These are phyloP conservation scores for Blastocystis hominis DNA, from an alignment of 352 stramenopile genomes.

Conservation along the genomic window DNA sequence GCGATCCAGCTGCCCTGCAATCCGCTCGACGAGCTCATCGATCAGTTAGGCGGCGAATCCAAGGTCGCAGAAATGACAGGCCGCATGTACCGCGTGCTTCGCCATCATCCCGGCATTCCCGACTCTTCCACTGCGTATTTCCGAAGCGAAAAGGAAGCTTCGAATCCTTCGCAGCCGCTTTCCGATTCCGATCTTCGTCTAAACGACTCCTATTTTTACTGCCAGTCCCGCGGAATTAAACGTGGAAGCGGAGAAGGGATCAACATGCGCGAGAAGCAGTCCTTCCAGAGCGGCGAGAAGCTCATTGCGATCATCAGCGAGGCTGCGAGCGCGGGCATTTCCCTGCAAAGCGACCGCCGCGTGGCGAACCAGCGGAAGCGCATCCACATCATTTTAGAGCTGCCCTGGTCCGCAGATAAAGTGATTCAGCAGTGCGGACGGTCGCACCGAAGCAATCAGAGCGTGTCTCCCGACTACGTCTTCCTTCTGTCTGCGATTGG, in stretches of 20 bases:
- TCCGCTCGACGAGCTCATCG: constrained; percentile 69
- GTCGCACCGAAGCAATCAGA: constrained; percentile 28
- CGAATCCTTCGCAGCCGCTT: not conserved
- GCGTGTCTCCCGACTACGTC: constrained; percentile 39
- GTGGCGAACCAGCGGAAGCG: constrained; percentile 62
- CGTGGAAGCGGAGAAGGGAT: constrained; percentile 61
- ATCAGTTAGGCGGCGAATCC: constrained; percentile 66
- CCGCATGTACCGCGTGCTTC: constrained; percentile 58
- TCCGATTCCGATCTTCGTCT: not conserved
- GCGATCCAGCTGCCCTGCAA: constrained; percentile 64
- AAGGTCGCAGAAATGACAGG: constrained; percentile 71
- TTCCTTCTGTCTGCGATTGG: constrained; percentile 35
- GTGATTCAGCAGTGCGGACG: constrained; percentile 51
- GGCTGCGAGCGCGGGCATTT: constrained; percentile 71
- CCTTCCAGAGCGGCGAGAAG: constrained; percentile 71
- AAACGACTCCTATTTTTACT: constrained; percentile 38
- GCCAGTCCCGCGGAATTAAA: constrained; percentile 46
- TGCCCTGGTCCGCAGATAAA: constrained; percentile 68
- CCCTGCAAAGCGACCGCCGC: constrained; percentile 65
- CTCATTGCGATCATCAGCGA: constrained; percentile 73
- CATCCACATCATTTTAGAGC: constrained; percentile 74
- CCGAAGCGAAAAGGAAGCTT: not conserved
- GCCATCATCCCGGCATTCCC: not conserved
- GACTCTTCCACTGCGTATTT: constrained; percentile 1
- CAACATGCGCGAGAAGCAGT: constrained; percentile 67